Conservation (phyloP, 768 basidiomycete genomes). For the Ramaria rubella region DNA sequence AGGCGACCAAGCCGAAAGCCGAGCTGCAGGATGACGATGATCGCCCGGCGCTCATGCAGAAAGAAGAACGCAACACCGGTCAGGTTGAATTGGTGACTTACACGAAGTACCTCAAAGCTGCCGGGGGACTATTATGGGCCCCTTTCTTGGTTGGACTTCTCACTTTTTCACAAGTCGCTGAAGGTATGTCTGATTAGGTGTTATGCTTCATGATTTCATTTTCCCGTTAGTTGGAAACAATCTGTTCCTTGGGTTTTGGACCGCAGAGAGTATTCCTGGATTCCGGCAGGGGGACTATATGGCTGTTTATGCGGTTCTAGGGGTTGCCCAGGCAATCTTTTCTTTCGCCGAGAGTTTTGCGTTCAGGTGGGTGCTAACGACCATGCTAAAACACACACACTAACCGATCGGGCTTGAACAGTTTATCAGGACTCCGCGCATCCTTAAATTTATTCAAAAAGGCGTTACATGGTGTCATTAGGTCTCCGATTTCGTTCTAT, state of each 20-base stretch:
- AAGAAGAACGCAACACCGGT: constrained; percentile 52
- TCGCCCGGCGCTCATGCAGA: constrained; percentile 40
- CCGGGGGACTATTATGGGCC: constrained; percentile 42
- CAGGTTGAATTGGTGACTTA: constrained; percentile 46
- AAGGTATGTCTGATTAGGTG: constrained; percentile 32
- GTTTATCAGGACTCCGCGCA: constrained; percentile 30
- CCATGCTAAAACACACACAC: not conserved
- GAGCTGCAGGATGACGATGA: constrained; percentile 26
- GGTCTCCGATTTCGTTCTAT: constrained; percentile 60
- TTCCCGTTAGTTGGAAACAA: constrained; percentile 45
- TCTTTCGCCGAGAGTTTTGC: constrained; percentile 43
- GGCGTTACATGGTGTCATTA: constrained; percentile 50
- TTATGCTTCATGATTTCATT: not conserved
- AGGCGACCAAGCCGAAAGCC: constrained; percentile 6
- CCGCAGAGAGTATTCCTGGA: constrained; percentile 42
- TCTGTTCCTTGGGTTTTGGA: constrained; percentile 73
- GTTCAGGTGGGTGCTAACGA: constrained; percentile 37
- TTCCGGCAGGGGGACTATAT: constrained; percentile 65
- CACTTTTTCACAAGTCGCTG: constrained; percentile 40
- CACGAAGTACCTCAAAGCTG: constrained; percentile 38
- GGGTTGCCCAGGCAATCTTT: constrained; percentile 44
- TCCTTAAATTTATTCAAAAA: constrained; percentile 44
- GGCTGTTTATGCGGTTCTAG: constrained; percentile 42
- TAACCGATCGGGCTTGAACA: constrained; percentile 2
- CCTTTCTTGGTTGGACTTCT: constrained; percentile 41